Evolutionary conservation across 208 protist genomes (phyloP), one percentile per base, ranked within the genome.

Genomic region (Polymyxa betae): DNA sequence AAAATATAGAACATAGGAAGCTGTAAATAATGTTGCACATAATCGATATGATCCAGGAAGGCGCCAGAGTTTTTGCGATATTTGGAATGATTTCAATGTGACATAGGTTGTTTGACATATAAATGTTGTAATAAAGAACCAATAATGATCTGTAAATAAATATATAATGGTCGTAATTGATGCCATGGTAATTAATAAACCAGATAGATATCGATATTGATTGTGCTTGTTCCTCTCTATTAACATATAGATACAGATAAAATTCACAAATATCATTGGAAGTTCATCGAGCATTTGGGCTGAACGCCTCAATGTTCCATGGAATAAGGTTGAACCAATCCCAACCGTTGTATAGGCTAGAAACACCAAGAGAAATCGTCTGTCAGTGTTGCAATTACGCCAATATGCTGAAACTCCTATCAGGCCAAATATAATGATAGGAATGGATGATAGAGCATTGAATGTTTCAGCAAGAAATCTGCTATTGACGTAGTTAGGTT

Each of bases 251-350:
- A 89, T 38, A n/a, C 29, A 89, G 38, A n/a, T 29, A 44, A 66
- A 89, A 77, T 60, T 77, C 12, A 45, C 54, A 38, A 89, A 20
- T 44, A 89, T 12, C 88, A 91, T 52, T n/a, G 89, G 89, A 32
- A 91, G 38, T 77, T 92, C 90, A 41, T 92, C 90, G 32, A 92
- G 88, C 38, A 92, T 54, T 44, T 92, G 90, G 20, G 87, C 90
- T 40, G 52, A 54, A 38, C 45, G 29, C 16, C 90, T 72, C 88
- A 92, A 82, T 77, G 90, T 92, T 72, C 72, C 90, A 44, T 92
- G 90, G 40, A 92, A 92, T 29, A 91, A 38, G 46, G 77, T 90
- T 38, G 44, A 77, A 10, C 90, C 90, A 35, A 91, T 60, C 44
- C 90, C 90, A 35, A 92, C 89, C 1, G 90, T 89, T 32, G 38